Evolutionary conservation across 2,329 filamentous ascomycete genomes (phyloP), one percentile per base, ranked within the genome.

Genomic region (Phyllosticta capitalensis): DNA sequence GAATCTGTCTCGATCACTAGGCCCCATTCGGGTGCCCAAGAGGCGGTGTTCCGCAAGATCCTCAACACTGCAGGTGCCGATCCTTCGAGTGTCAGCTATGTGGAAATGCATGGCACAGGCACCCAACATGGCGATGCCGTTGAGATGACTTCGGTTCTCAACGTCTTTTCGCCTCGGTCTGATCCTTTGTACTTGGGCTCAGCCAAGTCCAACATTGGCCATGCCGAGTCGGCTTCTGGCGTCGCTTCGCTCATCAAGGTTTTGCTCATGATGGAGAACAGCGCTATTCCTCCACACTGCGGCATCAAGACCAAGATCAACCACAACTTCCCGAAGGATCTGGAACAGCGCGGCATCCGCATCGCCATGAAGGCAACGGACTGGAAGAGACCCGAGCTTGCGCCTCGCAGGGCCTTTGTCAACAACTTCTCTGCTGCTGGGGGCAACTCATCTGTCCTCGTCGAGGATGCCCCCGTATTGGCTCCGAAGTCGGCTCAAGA

Each of bases 281-380:
- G 64, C 14, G 59, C 28, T 0, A 71, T 75, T 33, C 84, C 85
- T 0, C 84, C 83, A 0, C 86, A 89, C 62, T 77, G 82, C 21
- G 85, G 86, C 12, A 87, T 89, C 74, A 88, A 88, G 71, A 77
- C 73, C 2, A 75, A 78, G 63, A 82, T 87, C 64, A 87, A 87
- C 70, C 78, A 78, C 65, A 79, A 75, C 1, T 83, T 85, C 65
- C 82, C 83, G 0, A 73, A 73, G 22, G 82, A 86, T 62, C 71
- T 87, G 0, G 73, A 75, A 0, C 73, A 79, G n/a, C 77, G 83
- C 28, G 82, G 83, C 45, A 77, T 86, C 50, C 77, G 80, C 64
- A 85, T 87, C 64, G 78, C 83, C 1, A 77, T 80, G 62, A 74
- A 83, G 63, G 68, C 76, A 55, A 81, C 67, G 0, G 64, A 70